Percentiles rank a stretch among this genome's conserved stretches.
Conservation (phyloP, 2,329 filamentous ascomycete species). For the Cladophialophora psammophila region DNA sequence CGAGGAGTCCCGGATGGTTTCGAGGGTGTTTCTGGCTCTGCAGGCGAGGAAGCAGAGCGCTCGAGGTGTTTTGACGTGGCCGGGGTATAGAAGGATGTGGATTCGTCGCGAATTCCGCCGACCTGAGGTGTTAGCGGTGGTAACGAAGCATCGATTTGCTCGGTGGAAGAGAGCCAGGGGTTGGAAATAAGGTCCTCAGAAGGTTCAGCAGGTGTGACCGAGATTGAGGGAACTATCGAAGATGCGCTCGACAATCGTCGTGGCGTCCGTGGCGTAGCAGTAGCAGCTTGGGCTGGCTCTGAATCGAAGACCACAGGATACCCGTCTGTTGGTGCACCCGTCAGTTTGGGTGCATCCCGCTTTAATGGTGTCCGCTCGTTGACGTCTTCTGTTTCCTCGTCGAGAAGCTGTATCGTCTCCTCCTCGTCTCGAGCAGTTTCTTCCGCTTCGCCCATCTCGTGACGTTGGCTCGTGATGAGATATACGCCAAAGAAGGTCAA, state of each 20-base stretch:
- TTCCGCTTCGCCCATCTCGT: constrained; percentile 64
- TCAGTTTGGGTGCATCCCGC: constrained; percentile 20
- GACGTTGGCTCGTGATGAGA: constrained; percentile 86
- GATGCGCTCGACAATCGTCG: constrained; percentile 28
- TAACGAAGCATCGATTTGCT: constrained; percentile 26
- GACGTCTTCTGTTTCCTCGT: constrained; percentile 47
- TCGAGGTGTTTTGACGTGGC: constrained; percentile 29
- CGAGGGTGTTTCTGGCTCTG: constrained; percentile 35
- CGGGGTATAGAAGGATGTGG: constrained; percentile 38
- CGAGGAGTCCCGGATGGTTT: constrained; percentile 26
- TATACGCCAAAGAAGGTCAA: constrained; percentile 97
- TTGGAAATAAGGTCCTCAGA: constrained; percentile 25
- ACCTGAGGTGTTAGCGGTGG: constrained; percentile 32
- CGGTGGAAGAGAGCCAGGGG: constrained; percentile 33
- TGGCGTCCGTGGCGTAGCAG: constrained; percentile 26
- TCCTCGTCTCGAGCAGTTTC: constrained; percentile 68
- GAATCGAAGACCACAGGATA: constrained; percentile 1
- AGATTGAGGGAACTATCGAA: constrained; percentile 37
- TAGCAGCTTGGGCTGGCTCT: constrained; percentile 19
- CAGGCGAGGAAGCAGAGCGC: constrained; percentile 35
- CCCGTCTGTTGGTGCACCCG: neutral
- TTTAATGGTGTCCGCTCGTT: constrained; percentile 33
- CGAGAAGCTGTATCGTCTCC: constrained; percentile 53
- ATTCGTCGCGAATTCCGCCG: constrained; percentile 14
- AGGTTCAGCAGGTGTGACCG: constrained; percentile 37